Evolutionary conservation across 345 rosid species (phyloP), one percentile per base, ranked within the genome.

Genomic region (Boechera stricta): DNA sequence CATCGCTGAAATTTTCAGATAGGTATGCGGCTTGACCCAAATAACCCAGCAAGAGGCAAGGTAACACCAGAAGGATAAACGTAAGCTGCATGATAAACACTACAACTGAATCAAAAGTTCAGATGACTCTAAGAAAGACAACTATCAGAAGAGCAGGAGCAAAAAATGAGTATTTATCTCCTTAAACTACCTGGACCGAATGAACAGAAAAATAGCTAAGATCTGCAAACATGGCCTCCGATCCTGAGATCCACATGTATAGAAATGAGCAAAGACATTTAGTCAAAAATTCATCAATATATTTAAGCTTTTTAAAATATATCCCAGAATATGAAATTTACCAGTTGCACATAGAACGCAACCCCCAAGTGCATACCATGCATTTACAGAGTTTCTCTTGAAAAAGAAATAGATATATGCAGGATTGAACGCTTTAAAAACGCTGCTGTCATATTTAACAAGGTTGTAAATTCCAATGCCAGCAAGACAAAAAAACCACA

Each of bases 201-300:
- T 87, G 92, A 54, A 95, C 98, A 38, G 98, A 84, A 74, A 95
- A 92, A 77, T 89, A 95, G 85, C 98, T 91, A 84, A 95, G 98
- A 85, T 95, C 98, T 73, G 99, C 99, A 84, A 95, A 95, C 98
- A 95, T 92, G 72, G 96, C 99, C 87, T 95, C 99, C 54, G 99
- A 92, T 67, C 99, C 99, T 95, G 83, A 73, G 83, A 45, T 45
- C 70, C 75, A 71, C 26, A 72, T 78, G 64, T 73, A 76, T 39
- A 55, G 38, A 11, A 57, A 74, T 60, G 59, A 79, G 69, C 21
- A 32, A 32, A 51, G 29, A 35, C 48, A 38, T 44, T 59, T 47
- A 42, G 67, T 24, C 51, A 68, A 58, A 33, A 68, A 6, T 26
- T 32, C 39, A 69, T 35, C 47, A 28, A 53, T 35, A 76, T 32